phyloP scores from a whole-genome alignment of 257 asterid genomes.

The Solanum pinnatisectum region DNA sequence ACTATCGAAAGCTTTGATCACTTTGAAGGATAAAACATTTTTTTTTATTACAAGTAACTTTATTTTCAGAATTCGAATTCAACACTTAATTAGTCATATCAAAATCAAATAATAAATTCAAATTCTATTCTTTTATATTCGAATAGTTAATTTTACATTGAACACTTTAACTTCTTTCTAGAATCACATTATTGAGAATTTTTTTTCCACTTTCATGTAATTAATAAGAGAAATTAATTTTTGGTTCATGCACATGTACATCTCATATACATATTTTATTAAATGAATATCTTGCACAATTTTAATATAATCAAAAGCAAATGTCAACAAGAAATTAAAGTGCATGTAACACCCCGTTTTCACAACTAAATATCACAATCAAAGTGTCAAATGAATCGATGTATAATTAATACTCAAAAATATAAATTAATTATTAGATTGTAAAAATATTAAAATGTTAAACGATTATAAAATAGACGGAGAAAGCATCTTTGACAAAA shows the following conservation, averaged over 20 bases:
- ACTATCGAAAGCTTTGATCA: rapidly evolving
- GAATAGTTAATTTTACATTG: background rate
- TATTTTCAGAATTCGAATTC: background rate
- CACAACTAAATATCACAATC: background rate
- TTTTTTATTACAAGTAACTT: background rate
- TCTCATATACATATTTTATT: background rate
- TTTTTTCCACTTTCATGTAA: background rate
- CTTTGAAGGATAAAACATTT: background rate
- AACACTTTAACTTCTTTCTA: background rate
- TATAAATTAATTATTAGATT: background rate
- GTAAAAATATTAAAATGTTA: background rate
- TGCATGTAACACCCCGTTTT: background rate
- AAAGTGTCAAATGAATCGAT: background rate
- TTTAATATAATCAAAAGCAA: background rate
- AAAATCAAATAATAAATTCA: background rate
- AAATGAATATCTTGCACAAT: background rate
- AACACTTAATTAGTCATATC: background rate
- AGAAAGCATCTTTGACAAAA: background rate
- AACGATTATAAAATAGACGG: background rate
- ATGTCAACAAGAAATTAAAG: background rate
- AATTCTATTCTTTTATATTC: background rate
- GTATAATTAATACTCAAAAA: background rate
- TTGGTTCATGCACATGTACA: background rate
- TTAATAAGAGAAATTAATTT: background rate
- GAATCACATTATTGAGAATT: rapidly evolving